Conservation (phyloP, 139 green algal species). For the Coccomyxa sp. region DNA sequence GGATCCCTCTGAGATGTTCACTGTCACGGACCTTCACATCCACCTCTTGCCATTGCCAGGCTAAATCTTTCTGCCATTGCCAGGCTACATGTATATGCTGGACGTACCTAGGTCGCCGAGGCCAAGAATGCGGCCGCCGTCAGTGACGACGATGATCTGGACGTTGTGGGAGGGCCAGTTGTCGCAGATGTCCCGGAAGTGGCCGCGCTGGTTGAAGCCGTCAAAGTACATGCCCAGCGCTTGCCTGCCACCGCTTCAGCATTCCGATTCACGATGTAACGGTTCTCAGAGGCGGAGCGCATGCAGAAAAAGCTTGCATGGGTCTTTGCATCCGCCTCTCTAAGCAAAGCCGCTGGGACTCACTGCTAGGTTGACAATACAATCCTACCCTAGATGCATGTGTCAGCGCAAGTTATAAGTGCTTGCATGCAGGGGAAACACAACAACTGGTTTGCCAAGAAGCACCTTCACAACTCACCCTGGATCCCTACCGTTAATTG, state of each 20-base stretch:
- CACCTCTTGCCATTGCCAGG: too few species aligned
- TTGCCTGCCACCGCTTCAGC: constrained; percentile 5
- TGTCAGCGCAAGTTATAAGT: neutral
- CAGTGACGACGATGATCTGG: constrained; percentile 57
- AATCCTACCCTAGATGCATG: neutral
- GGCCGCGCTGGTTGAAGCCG: constrained; percentile 37
- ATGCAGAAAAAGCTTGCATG: neutral
- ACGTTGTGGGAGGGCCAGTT: constrained; percentile 52
- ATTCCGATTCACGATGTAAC: neutral
- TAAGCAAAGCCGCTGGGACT: neutral
- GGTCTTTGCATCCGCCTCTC: too few species aligned
- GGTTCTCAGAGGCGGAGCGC: neutral
- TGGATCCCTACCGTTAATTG: neutral
- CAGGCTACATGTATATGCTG: too few species aligned
- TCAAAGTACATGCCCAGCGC: constrained; percentile 54
- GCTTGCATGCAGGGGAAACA: neutral
- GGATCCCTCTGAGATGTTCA: too few species aligned
- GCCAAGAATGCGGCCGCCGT: constrained; percentile 66
- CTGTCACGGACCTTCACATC: too few species aligned
- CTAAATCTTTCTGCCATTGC: too few species aligned
- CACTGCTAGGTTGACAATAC: neutral
- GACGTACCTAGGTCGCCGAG: constrained; percentile 55
- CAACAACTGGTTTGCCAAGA: too few species aligned
- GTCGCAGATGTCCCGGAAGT: constrained; percentile 33
- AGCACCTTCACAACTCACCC: neutral